Conservation (phyloP, 306 rosid genomes). For the Betula pendula region DNA sequence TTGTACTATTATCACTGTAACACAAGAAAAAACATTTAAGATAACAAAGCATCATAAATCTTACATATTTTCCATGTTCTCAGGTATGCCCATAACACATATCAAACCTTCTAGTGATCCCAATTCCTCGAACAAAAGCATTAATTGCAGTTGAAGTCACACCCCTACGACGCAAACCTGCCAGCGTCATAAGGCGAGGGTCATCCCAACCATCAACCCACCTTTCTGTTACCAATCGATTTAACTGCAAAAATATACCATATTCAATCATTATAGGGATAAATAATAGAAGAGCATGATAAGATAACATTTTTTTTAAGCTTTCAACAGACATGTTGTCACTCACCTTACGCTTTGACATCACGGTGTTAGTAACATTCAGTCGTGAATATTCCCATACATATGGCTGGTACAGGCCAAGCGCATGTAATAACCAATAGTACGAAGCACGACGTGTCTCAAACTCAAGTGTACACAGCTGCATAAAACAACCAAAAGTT, state of each 20-base stretch:
- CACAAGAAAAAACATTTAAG: constrained; percentile 16
- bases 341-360: constrained; percentile 97
- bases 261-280: constrained; percentile 17
- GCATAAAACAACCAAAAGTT: constrained; percentile 32
- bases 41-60: constrained; percentile 5
- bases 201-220: constrained; percentile 99
- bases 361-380: constrained; percentile 86
- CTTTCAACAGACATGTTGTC: not conserved
- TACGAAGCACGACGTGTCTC: constrained; percentile 99
- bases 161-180: constrained; percentile 94
- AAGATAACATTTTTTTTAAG: constrained; percentile 2
- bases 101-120: constrained; percentile 95
- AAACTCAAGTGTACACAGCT: constrained; percentile 95
- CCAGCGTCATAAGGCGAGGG: constrained; percentile 93
- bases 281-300: constrained; percentile 6
- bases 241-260: constrained; percentile 57
- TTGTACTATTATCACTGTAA: constrained; percentile 84
- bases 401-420: constrained; percentile 81
- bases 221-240: constrained; percentile 79
- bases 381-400: constrained; percentile 98
- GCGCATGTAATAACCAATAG: constrained; percentile 81
- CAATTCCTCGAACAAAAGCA: constrained; percentile 93
- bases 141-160: constrained; percentile 80
- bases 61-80: not conserved
- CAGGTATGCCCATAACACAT: not conserved